phyloP scores from a whole-genome alignment of 2,329 filamentous ascomycete genomes.

The Colletotrichum karsti region DNA sequence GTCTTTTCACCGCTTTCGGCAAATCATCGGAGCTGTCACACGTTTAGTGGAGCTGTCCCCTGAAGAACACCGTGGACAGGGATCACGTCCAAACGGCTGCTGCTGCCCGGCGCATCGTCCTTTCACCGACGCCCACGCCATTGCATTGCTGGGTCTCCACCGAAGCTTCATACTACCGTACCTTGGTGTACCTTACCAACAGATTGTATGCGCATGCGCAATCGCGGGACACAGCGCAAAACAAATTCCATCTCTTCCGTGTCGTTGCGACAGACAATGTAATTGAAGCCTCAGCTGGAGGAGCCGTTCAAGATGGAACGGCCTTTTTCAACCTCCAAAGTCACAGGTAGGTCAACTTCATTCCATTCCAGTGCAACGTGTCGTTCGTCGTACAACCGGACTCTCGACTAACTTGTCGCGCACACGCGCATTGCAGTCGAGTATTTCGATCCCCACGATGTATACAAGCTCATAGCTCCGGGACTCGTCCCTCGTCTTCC shows the following conservation, averaged over 20 bases:
- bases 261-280: conserved; percentile 13
- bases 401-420: background rate
- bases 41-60: too few relatives aligned
- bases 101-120: background rate
- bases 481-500: conserved; percentile 83
- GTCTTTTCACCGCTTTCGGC: conserved; percentile 10
- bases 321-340: conserved; percentile 77
- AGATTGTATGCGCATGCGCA: background rate
- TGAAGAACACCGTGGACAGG: background rate
- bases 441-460: conserved; percentile 91
- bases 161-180: background rate
- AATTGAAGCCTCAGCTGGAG: conserved; percentile 15
- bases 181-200: too few relatives aligned
- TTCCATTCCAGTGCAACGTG: background rate
- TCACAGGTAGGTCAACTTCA: conserved; percentile 66
- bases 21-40: background rate
- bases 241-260: background rate
- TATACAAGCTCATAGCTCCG: conserved; percentile 84
- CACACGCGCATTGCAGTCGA: conserved; percentile 69
- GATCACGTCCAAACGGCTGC: background rate
- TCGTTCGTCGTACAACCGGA: background rate
- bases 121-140: background rate
- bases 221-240: background rate
- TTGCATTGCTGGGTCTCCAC: background rate
- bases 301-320: conserved; percentile 66